Base-by-base conservation (phyloP, 2,329 filamentous ascomycete genomes). In the Monosporascus cannonballus region DNA sequence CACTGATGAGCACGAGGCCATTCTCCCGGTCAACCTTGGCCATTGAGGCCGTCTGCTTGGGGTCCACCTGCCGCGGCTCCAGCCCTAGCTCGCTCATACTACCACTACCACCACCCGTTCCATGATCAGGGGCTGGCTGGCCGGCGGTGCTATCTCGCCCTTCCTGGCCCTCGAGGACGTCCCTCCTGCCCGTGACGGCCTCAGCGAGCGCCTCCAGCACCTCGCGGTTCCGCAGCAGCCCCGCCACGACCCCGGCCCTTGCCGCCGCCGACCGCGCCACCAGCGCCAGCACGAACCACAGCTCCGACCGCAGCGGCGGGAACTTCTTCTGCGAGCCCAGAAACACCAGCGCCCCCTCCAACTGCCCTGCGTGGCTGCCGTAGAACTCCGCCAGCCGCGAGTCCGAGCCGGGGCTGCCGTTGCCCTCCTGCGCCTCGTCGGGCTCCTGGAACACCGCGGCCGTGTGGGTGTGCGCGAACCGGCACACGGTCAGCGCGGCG, bases 241-340 rank as follows among this genome's bases (percentile, higher is more conserved):
- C 67, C 8, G 72, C 59, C 18, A 81, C 73, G 11, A 78, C 66
- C 2, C 64, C 60, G 2, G 78, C 76, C 7, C 81, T 80, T 36
- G 79, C 80, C 37, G 79, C 75, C 1, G 62, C 52, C 2, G 76
- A 75, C 27, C 80, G 74, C 41, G 76, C 75, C 74, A 85, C 80
- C 36, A 86, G 73, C 2, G 83, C 83, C 49, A 84, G 73, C 6
- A 83, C 76, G 56, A 86, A 85, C 76, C 82, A 81, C 3, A 77
- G 74, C 61, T 86, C 83, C 39, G 80, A 83, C 18, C 79, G 74
- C 2, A 86, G 70, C 2, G 77, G 72, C 0, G 81, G 79, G 73
- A 81, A 86, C 57, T 81, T 83, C 3, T 66, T 69, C 61, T 86
- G 83, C 2, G 71, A 75, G 24, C 83, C 70, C 25, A 86, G 73